Conservation (phyloP, 371 early-diverging fungal species). For the Zopfochytrium polystomum region DNA sequence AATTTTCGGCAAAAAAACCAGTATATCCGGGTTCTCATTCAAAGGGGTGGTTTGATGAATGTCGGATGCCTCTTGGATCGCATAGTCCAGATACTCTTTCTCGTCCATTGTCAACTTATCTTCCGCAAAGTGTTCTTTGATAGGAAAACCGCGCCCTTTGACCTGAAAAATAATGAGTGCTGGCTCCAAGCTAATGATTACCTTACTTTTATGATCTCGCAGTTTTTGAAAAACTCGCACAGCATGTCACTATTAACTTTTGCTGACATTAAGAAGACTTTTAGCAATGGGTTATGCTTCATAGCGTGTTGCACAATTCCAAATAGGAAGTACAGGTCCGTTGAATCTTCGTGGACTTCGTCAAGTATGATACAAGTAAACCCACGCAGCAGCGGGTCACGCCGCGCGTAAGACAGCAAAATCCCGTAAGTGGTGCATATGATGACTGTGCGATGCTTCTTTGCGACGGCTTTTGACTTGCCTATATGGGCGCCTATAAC, state of each 20-base stretch:
- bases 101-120: constrained; percentile 2
- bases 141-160: constrained; percentile 17
- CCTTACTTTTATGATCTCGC: constrained; percentile 16
- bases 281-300: constrained; percentile 16
- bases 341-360: constrained; percentile 27
- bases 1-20: constrained; percentile 21
- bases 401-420: constrained; percentile 15
- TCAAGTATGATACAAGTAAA: constrained; percentile 26
- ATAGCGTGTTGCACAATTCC: constrained; percentile 22
- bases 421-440: constrained; percentile 30
- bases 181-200: too few species aligned
- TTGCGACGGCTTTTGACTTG: constrained; percentile 5
- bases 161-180: too few species aligned
- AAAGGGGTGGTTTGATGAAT: constrained; percentile 9
- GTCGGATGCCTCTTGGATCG: neutral
- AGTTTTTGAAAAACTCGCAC: constrained; percentile 15
- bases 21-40: constrained; percentile 18
- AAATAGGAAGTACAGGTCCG: constrained; percentile 27
- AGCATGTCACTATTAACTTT: constrained; percentile 13
- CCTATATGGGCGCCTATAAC: constrained; percentile 26
- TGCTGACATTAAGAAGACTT: constrained; percentile 24
- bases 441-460: constrained; percentile 17
- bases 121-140: constrained; percentile 12
- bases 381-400: constrained; percentile 10
- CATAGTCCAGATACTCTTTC: neutral